phyloP scores from a whole-genome alignment of 163 green algal genomes.

The Scenedesmus sp. region DNA sequence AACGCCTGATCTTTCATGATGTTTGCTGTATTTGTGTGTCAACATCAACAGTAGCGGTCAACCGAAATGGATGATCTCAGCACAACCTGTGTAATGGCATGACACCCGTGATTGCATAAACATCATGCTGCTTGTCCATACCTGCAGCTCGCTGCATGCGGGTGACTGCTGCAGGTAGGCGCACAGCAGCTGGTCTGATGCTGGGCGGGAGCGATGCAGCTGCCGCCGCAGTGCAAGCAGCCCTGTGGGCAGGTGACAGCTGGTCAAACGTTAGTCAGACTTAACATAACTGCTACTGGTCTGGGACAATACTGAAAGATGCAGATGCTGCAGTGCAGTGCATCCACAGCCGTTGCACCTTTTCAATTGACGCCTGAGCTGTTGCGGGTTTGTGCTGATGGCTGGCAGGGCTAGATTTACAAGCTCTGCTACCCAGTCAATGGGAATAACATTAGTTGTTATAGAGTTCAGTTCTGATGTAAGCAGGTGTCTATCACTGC shows the following conservation, averaged over 20 bases:
- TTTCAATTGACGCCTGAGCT: too few species aligned
- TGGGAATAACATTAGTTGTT: not conserved
- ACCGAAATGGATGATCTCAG: too few species aligned
- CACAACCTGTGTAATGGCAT: too few species aligned
- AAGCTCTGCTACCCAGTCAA: not conserved
- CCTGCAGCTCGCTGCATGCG: conserved; percentile 17
- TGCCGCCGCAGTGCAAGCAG: conserved; percentile 7
- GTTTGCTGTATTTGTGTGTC: too few species aligned
- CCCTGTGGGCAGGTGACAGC: not conserved
- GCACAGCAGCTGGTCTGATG: conserved; percentile 32
- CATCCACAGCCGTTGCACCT: too few species aligned
- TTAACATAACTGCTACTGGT: not conserved
- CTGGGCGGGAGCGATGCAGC: conserved; percentile 20
- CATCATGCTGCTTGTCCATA: not conserved
- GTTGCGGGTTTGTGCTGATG: too few species aligned
- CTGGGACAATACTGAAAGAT: not conserved
- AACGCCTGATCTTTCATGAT: too few species aligned
- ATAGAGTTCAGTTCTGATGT: not conserved
- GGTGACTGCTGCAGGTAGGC: not conserved
- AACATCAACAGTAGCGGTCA: too few species aligned
- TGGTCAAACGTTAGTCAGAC: not conserved
- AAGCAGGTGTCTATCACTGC: not conserved
- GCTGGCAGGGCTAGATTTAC: too few species aligned
- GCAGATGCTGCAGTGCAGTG: too few species aligned
- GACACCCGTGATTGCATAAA: too few species aligned